phyloP scores from a whole-genome alignment of 805 yeast species.

The Saccharomycopsis selenospora region DNA sequence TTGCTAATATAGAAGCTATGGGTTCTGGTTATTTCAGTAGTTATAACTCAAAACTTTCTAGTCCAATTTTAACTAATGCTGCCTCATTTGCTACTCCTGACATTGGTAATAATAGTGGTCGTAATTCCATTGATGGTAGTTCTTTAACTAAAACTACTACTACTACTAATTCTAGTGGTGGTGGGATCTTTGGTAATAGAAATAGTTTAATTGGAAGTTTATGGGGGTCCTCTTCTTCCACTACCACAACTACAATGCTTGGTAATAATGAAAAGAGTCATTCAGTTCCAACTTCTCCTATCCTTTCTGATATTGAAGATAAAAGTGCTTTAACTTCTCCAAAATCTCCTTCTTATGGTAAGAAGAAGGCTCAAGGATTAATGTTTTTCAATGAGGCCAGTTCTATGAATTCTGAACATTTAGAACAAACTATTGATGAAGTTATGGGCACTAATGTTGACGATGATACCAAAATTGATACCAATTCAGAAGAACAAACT shows the following conservation, averaged over 20 bases:
- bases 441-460: slow-evolving; percentile 4
- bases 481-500: too few relatives aligned
- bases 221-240: slow-evolving; percentile 10
- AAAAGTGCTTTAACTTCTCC: background rate
- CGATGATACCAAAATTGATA: too few relatives aligned
- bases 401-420: slow-evolving; percentile 10
- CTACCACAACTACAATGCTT: background rate
- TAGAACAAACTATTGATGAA: slow-evolving; percentile 17
- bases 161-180: background rate
- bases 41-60: slow-evolving; percentile 13
- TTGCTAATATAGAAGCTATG: background rate
- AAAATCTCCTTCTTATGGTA: background rate
- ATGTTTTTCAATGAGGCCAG: slow-evolving; percentile 8
- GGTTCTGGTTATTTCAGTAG: slow-evolving; percentile 26
- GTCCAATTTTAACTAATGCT: slow-evolving; percentile 23
- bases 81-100: slow-evolving; percentile 24
- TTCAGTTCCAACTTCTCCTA: background rate
- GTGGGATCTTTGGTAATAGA: slow-evolving; percentile 17
- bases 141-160: background rate
- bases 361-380: background rate
- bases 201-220: slow-evolving; percentile 17
- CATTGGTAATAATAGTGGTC: background rate
- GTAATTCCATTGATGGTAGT: slow-evolving; percentile 2
- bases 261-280: background rate
- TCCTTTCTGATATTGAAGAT: background rate